A percentile compares a stretch with the other conserved stretches of the same genome.
phyloP scores from a whole-genome alignment of 208 protist genomes.

The Leishmania aethiopica region DNA sequence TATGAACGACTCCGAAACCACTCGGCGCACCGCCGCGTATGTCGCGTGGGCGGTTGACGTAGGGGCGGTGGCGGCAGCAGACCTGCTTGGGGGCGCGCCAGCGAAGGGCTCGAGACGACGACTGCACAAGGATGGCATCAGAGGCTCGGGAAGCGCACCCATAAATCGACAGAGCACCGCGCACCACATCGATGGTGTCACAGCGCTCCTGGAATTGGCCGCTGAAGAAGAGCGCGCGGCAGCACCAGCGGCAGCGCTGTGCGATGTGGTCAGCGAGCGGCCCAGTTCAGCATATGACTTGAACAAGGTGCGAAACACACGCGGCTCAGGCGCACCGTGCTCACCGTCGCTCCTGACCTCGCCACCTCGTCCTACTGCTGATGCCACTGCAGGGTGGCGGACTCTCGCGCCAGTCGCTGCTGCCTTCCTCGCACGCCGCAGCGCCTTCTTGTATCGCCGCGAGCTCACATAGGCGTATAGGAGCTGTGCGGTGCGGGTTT shows the following conservation, averaged over 20 bases:
- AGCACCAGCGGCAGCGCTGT: not conserved
- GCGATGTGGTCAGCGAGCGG: not conserved
- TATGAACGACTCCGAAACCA: constrained; percentile 19
- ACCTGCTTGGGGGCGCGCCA: not conserved
- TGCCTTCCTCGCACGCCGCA: constrained; percentile 10
- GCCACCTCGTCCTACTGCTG: not conserved
- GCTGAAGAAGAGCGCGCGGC: not conserved
- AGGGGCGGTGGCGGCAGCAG: not conserved
- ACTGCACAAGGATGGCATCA: constrained; percentile 47
- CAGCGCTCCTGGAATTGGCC: not conserved
- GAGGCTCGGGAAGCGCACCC: constrained; percentile 42
- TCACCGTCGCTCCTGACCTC: not conserved
- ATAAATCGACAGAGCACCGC: constrained; percentile 39
- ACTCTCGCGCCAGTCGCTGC: not conserved
- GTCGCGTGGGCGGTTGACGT: not conserved
- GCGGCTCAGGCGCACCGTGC: not conserved
- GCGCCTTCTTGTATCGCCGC: constrained; percentile 11
- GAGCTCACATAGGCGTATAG: constrained; percentile 17
- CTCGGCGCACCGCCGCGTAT: not conserved
- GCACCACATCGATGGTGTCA: constrained; percentile 31
- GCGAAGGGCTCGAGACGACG: constrained; percentile 43
- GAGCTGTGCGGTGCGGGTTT: constrained; percentile 1
- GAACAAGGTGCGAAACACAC: constrained; percentile 16
- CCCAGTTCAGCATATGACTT: constrained; percentile 9
- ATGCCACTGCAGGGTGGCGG: not conserved